Evolutionary conservation across 2,329 filamentous ascomycete genomes (phyloP).

Genomic region (Penicillium sp.): DNA sequence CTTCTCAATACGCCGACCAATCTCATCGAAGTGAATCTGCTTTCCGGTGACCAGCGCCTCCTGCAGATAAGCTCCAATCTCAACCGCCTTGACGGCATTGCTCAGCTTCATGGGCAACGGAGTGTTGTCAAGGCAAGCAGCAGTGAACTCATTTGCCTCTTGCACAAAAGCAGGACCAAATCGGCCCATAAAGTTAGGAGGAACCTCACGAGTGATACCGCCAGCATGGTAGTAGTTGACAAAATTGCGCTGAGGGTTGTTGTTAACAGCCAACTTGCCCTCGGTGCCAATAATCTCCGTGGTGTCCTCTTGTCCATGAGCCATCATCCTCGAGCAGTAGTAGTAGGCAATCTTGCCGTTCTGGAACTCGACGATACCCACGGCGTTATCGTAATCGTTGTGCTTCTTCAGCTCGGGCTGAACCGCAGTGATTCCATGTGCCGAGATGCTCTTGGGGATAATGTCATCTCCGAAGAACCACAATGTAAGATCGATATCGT

Average conservation of each 20-base stretch:
- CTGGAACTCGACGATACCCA: conserved; percentile 66
- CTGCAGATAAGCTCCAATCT: conserved; percentile 60
- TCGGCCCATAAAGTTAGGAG: conserved; percentile 62
- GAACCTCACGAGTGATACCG: conserved; percentile 62
- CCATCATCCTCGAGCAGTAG: conserved; percentile 66
- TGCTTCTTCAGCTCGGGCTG: conserved; percentile 58
- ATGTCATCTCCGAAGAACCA: conserved; percentile 62
- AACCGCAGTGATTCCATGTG: conserved; percentile 59
- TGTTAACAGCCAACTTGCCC: conserved; percentile 64
- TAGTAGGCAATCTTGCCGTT: conserved; percentile 64
- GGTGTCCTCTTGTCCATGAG: conserved; percentile 64
- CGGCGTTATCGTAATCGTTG: conserved; percentile 62
- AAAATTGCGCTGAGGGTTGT: conserved; percentile 56
- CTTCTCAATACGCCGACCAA: conserved; percentile 49
- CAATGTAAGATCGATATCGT: conserved; percentile 66
- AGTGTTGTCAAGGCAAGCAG: conserved; percentile 57
- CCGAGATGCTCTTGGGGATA: conserved; percentile 56
- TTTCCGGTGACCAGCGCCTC: conserved; percentile 55
- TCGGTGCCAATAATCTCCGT: conserved; percentile 68
- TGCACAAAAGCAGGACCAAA: conserved; percentile 65
- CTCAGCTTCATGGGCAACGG: conserved; percentile 57
- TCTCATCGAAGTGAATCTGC: conserved; percentile 60
- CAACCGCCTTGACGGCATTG: conserved; percentile 59
- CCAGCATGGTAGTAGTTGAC: conserved; percentile 56
- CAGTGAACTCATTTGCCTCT: conserved; percentile 65